These are phyloP conservation scores for Colletotrichum magnum DNA, from an alignment of 2,329 filamentous ascomycete genomes.

Conservation along the genomic window DNA sequence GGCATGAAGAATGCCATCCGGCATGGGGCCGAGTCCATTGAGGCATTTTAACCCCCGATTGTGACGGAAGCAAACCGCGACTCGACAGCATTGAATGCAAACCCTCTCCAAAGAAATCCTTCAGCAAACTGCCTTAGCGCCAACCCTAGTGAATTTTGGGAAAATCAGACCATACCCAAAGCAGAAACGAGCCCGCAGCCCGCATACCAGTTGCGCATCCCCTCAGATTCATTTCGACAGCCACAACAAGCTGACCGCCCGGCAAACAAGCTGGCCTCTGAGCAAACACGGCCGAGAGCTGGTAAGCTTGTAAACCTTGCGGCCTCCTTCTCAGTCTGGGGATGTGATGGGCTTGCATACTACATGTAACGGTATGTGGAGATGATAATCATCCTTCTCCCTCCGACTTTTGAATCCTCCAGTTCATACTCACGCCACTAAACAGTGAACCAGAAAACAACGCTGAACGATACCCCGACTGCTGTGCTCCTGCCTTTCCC, in stretches of 20 bases:
- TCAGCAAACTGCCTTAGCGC: conserved; percentile 1
- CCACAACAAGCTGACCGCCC: not conserved
- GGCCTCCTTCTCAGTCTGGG: no score
- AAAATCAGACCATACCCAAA: conserved; percentile 4
- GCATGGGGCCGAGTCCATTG: conserved; percentile 13
- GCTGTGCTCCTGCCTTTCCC: not conserved
- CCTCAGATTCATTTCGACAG: conserved; percentile 8
- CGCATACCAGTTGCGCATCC: conserved; percentile 3
- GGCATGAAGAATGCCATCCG: conserved; percentile 12
- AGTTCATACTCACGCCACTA: no score
- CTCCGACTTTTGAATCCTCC: no score
- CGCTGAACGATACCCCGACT: no score
- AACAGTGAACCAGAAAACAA: no score
- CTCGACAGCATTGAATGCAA: not conserved
- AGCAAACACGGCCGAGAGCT: no score
- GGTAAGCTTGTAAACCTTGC: no score
- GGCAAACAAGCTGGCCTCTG: not conserved
- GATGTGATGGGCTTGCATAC: no score
- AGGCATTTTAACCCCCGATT: conserved; percentile 29
- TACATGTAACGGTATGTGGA: no score
- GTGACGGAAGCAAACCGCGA: not conserved
- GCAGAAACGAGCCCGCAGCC: conserved; percentile 11
- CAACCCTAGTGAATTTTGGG: conserved; percentile 5
- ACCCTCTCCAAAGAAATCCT: not conserved
- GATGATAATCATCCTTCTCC: no score